Base-by-base conservation (phyloP, 805 yeast species). In the Candida chauliodis region DNA sequence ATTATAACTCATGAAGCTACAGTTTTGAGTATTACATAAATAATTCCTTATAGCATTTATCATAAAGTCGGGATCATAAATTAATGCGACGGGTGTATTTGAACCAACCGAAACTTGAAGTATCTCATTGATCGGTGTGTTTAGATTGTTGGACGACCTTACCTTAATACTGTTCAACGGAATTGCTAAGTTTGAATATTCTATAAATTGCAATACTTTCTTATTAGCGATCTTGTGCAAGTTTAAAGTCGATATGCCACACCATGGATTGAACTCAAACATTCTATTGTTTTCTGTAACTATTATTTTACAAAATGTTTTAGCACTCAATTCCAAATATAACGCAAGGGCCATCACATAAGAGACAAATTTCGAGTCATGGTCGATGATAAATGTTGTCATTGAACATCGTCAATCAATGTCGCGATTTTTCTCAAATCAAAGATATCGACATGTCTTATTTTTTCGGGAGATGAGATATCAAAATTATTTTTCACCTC, bases 171-270 rank as follows among this genome's bases (percentile, higher is more conserved):
- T 21, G 17, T 17, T 21, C n/a, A 20, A 20, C 14, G 25, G 24
- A 14, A 14, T 31, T 15, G 9, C 8, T 18, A 31, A 10, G 4
- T 17, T 13, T 5, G 25, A 31, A 21, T 21, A 8, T 21, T 10
- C 10, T 13, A 14, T 5, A 14, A 20, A 7, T 5, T 31, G 25
- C 5, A 31, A 20, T 5, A 20, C 19, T 15, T 21, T 9, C 14
- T 20, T 14, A 10, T 15, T 14, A 8, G 11, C 22, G 5, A 31
- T 31, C 22, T 21, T 15, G 13, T 31, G 25, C 14, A 18, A 22
- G 14, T 31, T 51, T 1, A 54, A 28, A 1, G 55, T 55, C 19
- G 46, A 47, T 18, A 45, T 49, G 3, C 63, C 64, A 42, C 64
- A 59, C 60, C 62, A 58, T 4, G 61, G 59, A 16, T 38, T 34